phyloP scores from a whole-genome alignment of 2,329 filamentous ascomycete genomes.

The Emergomyces orientalis region DNA sequence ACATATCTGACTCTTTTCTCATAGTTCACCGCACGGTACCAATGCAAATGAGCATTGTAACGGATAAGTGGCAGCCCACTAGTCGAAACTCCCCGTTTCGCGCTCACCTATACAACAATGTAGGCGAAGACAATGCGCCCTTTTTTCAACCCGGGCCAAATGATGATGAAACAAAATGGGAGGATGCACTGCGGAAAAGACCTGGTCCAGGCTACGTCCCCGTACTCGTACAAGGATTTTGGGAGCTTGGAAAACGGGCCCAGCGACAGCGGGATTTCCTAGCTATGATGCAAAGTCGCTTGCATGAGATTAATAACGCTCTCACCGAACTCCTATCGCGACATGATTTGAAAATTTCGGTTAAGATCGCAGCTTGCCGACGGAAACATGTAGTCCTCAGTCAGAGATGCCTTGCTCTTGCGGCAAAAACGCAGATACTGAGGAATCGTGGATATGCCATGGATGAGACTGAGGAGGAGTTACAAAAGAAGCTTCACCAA shows the following conservation, averaged over 20 bases:
- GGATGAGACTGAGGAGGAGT: conserved; percentile 53
- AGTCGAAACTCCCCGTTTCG: conserved; percentile 47
- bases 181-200: conserved; percentile 52
- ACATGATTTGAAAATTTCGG: conserved; percentile 52
- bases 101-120: conserved; percentile 55
- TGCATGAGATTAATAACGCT: conserved; percentile 57
- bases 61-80: conserved; percentile 51
- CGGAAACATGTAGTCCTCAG: conserved; percentile 51
- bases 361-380: conserved; percentile 49
- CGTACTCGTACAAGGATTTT: conserved; percentile 51
- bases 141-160: conserved; percentile 51
- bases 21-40: conserved; percentile 51
- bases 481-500: conserved; percentile 52
- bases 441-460: conserved; percentile 57
- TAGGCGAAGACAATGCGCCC: conserved; percentile 49
- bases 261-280: conserved; percentile 49
- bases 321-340: conserved; percentile 50
- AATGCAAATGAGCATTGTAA: conserved; percentile 53
- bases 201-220: conserved; percentile 51
- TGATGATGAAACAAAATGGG: conserved; percentile 55
- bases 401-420: conserved; percentile 51
- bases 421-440: conserved; percentile 55
- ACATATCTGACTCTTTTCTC: background rate
- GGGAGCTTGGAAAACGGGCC: conserved; percentile 49
- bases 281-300: conserved; percentile 47